Evolutionary conservation across 768 basidiomycete species (phyloP), one percentile per base, ranked within the genome.

Genomic region (Macrolepiota fuliginosa): DNA sequence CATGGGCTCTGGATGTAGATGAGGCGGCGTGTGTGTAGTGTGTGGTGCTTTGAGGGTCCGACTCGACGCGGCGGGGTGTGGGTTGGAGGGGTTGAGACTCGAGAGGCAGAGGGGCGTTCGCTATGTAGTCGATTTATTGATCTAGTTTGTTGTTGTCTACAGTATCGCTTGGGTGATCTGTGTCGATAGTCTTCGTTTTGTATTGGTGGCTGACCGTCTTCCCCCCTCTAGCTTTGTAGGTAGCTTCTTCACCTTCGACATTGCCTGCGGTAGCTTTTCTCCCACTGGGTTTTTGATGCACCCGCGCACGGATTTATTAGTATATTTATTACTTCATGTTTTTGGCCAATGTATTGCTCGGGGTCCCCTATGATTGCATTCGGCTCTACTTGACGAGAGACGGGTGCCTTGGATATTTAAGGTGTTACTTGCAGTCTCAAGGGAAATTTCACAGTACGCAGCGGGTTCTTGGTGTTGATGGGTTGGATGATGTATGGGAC

Each of bases 191-290:
- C 13, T 17, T 45, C n/a, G n/a, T 5, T 6, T 10, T 45, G 42
- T 45, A 15, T 29, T 27, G 27, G 3, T 3, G 11, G 15, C 25
- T 56, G 24, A 27, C 42, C 11, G 12, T 12, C n/a, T 35, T 22
- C 15, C 17, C 19, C 24, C 35, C 35, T 36, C 9, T 19, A 45
- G 42, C 7, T 45, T 45, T n/a, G 42, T 10, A 45, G n/a, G 19
- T 24, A 60, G n/a, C 13, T 12, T 40, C 27, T 60, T 60, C 58
- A 39, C 49, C 32, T 60, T 60, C 50, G 36, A 60, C 58, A 24
- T 60, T 60, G 58, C 58, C 58, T 42, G 58, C 58, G 36, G 49
- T 53, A 60, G 58, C 50, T 60, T 60, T 60, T 60, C 19, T 40
- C 50, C 58, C 58, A 25, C 50, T 51, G 58, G 49, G 58, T 53